These are phyloP conservation scores for Pinus albicaulis DNA, from an alignment of 75 land plant species.

Conservation along the genomic window DNA sequence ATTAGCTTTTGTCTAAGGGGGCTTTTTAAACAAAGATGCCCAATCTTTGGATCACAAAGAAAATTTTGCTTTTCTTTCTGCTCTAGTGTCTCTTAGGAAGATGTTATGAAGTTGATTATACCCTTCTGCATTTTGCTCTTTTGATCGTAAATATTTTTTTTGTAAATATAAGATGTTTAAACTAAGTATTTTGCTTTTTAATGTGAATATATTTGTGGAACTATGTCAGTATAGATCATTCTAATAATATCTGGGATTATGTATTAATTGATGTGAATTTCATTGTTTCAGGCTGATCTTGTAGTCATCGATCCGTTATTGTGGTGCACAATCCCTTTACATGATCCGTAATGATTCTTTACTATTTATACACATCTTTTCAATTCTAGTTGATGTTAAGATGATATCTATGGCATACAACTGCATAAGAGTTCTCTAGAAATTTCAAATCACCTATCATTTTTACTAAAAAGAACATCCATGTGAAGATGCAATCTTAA, in stretches of 20 bases:
- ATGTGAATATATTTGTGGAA: too few relatives aligned
- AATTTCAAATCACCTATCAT: neutral
- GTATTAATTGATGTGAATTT: neutral
- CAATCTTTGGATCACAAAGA: too few relatives aligned
- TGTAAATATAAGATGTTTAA: too few relatives aligned
- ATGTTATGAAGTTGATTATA: too few relatives aligned
- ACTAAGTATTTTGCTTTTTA: too few relatives aligned
- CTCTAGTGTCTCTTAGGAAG: too few relatives aligned
- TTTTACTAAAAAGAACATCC: neutral
- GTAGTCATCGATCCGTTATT: conserved; percentile 65
- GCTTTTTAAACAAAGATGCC: too few relatives aligned
- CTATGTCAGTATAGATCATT: neutral
- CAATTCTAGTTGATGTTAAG: neutral
- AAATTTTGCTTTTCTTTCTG: too few relatives aligned
- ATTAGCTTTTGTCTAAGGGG: too few relatives aligned
- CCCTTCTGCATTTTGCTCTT: too few relatives aligned
- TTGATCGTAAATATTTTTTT: too few relatives aligned
- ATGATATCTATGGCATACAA: neutral
- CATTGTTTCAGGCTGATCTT: conserved; percentile 76
- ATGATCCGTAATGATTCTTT: conserved; percentile 67
- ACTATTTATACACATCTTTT: neutral
- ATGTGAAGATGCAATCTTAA: neutral
- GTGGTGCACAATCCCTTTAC: conserved; percentile 88
- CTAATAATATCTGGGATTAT: neutral
- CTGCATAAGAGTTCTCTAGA: too few relatives aligned